Evolutionary conservation across 106 monocot genomes (phyloP).

Genomic region (Dioscorea alata): DNA sequence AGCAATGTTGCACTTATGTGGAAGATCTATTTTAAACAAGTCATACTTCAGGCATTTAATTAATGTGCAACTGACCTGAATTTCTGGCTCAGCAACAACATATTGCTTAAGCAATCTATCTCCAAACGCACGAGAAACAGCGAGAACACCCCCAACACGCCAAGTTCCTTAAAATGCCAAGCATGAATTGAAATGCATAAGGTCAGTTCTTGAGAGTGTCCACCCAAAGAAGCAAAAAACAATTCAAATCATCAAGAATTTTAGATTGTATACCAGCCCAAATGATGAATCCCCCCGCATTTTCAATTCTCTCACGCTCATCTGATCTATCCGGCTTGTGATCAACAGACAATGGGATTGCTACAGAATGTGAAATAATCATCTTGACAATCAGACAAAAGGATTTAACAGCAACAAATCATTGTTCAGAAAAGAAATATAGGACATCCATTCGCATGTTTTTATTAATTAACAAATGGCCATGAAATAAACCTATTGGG

Average conservation of each 20-base stretch:
- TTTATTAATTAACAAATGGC: too few species aligned
- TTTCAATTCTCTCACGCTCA: constrained; percentile 59
- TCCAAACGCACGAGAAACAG: constrained; percentile 80
- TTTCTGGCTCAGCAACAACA: constrained; percentile 77
- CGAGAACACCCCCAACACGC: constrained; percentile 78
- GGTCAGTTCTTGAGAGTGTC: too few species aligned
- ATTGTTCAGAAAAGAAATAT: too few species aligned
- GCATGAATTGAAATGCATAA: too few species aligned
- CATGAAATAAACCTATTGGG: too few species aligned
- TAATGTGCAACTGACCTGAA: constrained; percentile 33
- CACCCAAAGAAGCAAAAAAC: too few species aligned
- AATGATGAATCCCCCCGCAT: constrained; percentile 56
- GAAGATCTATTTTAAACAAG: too few species aligned
- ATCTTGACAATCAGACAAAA: neutral
- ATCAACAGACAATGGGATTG: constrained; percentile 59
- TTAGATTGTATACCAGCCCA: constrained; percentile 48
- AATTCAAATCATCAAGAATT: neutral
- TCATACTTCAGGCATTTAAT: too few species aligned
- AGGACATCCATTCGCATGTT: too few species aligned
- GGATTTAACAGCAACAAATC: too few species aligned
- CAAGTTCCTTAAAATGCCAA: constrained; percentile 40
- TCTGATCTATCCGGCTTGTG: constrained; percentile 77
- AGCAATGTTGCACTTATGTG: too few species aligned
- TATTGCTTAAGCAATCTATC: constrained; percentile 62
- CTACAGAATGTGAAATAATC: constrained; percentile 20